A percentile compares a stretch with the other conserved stretches of the same genome.
Evolutionary conservation across 345 rosid species (phyloP).

Genomic region (Conringia planisiliqua): DNA sequence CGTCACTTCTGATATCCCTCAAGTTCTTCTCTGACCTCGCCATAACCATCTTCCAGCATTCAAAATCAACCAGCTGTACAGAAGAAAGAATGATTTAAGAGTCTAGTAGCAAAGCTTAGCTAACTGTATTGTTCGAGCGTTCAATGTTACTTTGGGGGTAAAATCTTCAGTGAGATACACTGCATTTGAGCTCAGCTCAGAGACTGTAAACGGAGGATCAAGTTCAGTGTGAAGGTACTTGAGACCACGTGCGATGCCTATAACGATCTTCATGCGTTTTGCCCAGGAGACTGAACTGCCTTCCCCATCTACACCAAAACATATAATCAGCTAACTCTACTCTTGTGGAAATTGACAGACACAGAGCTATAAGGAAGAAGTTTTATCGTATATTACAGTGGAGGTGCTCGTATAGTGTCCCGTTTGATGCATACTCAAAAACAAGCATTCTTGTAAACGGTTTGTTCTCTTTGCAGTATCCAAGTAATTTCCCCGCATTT

Average conservation of each 20-base stretch:
- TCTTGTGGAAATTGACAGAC: neutral
- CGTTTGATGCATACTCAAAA: slow-evolving; percentile 93
- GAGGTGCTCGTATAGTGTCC: slow-evolving; percentile 90
- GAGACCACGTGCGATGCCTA: slow-evolving; percentile 82
- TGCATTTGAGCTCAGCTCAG: slow-evolving; percentile 80
- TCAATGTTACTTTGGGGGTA: slow-evolving; percentile 68
- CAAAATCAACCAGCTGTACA: slow-evolving; percentile 90
- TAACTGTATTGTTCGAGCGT: neutral
- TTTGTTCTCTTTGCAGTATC: slow-evolving; percentile 72
- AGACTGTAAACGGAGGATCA: slow-evolving; percentile 83
- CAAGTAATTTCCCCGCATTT: slow-evolving; percentile 75
- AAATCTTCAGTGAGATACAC: slow-evolving; percentile 96
- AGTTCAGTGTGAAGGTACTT: slow-evolving; percentile 83
- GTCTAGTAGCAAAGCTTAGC: neutral
- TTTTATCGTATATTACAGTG: slow-evolving; percentile 65
- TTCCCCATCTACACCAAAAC: slow-evolving; percentile 75
- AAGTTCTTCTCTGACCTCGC: slow-evolving; percentile 77
- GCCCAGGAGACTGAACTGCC: slow-evolving; percentile 81
- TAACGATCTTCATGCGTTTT: slow-evolving; percentile 80
- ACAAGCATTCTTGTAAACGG: slow-evolving; percentile 96
- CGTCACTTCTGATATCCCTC: slow-evolving; percentile 59
- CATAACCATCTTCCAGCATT: slow-evolving; percentile 83
- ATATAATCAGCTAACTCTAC: neutral
- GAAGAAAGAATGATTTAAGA: neutral
- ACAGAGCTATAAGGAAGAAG: slow-evolving; percentile 6